Conservation (phyloP, 2,329 filamentous ascomycete genomes). For the Fusarium abutilonis region DNA sequence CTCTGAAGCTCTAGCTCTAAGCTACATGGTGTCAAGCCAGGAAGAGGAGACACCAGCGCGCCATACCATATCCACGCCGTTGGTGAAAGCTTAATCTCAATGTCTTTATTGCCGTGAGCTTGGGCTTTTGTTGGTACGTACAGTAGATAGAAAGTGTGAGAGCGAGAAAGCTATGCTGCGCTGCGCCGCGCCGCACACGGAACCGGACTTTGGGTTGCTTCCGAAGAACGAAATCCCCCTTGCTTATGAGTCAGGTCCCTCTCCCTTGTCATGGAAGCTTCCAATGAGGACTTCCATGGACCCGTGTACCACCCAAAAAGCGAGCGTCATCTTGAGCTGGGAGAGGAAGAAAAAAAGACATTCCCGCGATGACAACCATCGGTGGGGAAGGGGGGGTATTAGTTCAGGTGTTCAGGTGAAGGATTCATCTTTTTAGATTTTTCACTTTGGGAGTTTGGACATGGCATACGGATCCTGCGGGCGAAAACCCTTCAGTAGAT, state of each 20-base stretch:
- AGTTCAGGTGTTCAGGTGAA: constrained; percentile 7
- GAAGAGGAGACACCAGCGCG: too few relatives aligned
- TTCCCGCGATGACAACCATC: constrained; percentile 25
- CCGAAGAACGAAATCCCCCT: constrained; percentile 12
- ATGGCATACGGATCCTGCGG: not conserved
- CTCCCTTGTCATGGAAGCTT: not conserved
- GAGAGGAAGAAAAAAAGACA: too few relatives aligned
- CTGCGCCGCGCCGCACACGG: constrained; percentile 1
- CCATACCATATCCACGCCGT: constrained; percentile 10
- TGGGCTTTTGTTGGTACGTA: not conserved
- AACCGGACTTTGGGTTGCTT: constrained; percentile 3
- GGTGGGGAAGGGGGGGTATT: constrained; percentile 21
- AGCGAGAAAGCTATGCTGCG: not conserved
- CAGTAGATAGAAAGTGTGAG: too few relatives aligned
- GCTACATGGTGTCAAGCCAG: constrained; percentile 3
- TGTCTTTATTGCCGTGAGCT: not conserved
- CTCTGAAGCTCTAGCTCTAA: not conserved
- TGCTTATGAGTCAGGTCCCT: too few relatives aligned
- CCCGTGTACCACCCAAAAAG: not conserved
- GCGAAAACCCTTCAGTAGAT: constrained; percentile 2
- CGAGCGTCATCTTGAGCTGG: constrained; percentile 2
- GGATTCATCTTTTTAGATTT: too few relatives aligned
- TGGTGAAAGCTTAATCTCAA: constrained; percentile 33
- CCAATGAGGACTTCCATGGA: constrained; percentile 7
- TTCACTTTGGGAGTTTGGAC: constrained; percentile 24